Evolutionary conservation across 1,139 yeast species (phyloP).

Genomic region (Debaryomyces psychrophilus): DNA sequence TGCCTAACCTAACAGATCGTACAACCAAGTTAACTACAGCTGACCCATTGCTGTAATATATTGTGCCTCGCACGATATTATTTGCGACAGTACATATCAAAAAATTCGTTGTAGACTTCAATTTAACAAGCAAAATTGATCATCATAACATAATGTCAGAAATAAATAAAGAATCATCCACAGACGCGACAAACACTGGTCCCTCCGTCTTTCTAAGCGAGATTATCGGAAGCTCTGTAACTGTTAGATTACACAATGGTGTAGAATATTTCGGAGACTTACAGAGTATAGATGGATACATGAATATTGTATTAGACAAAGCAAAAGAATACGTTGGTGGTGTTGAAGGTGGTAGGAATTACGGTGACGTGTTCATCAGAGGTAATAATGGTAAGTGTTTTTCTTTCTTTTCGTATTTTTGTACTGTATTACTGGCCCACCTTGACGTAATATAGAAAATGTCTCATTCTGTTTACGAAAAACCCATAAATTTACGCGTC

Average conservation of each 20-base stretch:
- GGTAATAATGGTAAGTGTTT: conserved; percentile 82
- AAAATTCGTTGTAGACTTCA: background rate
- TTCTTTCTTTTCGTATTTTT: background rate
- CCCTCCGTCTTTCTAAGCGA: conserved; percentile 82
- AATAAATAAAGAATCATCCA: background rate
- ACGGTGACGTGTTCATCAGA: conserved; percentile 90
- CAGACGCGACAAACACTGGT: conserved; percentile 36
- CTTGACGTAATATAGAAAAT: background rate
- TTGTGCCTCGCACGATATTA: background rate
- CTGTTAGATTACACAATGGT: conserved; percentile 86
- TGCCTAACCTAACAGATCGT: no score
- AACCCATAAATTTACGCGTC: background rate
- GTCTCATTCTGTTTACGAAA: background rate
- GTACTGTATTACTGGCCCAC: background rate
- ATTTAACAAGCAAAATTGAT: background rate
- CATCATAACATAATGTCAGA: conserved; percentile 3
- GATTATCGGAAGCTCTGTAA: conserved; percentile 77
- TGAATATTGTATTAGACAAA: conserved; percentile 87
- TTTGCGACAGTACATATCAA: background rate
- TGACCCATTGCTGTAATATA: no score
- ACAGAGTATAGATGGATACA: conserved; percentile 93
- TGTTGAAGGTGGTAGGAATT: conserved; percentile 54
- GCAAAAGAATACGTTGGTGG: conserved; percentile 70
- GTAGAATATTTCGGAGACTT: conserved; percentile 74
- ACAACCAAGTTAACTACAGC: no score